A percentile compares a stretch with the other conserved stretches of the same genome.
Conservation (phyloP, 2,329 filamentous ascomycete genomes). For the Mycosphaerella sp. region DNA sequence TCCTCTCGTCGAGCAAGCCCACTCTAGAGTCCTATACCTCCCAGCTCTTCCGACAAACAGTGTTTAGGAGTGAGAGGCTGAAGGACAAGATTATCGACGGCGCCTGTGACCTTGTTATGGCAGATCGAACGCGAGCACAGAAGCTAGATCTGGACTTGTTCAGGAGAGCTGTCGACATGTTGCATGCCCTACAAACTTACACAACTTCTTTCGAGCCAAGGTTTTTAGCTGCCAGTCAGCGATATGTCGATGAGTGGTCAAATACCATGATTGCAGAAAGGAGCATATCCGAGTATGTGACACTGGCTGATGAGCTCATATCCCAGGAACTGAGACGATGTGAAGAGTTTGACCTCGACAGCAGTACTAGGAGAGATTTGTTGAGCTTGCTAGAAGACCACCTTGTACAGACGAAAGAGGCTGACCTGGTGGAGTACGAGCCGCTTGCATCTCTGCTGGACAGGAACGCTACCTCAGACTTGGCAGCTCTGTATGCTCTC, state of each 20-base stretch:
- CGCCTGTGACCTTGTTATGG: conserved; percentile 68
- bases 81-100: conserved; percentile 56
- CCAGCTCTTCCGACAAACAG: conserved; percentile 60
- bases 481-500: conserved; percentile 72
- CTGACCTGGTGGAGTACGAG: conserved; percentile 36
- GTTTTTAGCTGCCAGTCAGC: conserved; percentile 61
- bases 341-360: conserved; percentile 74
- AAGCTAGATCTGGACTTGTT: conserved; percentile 59
- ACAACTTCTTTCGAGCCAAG: conserved; percentile 69
- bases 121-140: conserved; percentile 56
- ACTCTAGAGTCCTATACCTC: conserved; percentile 79
- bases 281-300: conserved; percentile 69
- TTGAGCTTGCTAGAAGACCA: conserved; percentile 66
- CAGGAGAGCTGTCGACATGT: conserved; percentile 69
- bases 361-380: conserved; percentile 71
- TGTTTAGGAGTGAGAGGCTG: conserved; percentile 51
- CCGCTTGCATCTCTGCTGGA: conserved; percentile 69
- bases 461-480: conserved; percentile 60
- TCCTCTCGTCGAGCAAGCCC: conserved; percentile 65
- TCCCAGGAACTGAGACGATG: conserved; percentile 68
- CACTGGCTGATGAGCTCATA: conserved; percentile 62
- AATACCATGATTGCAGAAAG: conserved; percentile 55
- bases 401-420: conserved; percentile 63
- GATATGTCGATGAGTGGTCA: conserved; percentile 65
- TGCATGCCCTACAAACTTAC: conserved; percentile 81